phyloP scores from a whole-genome alignment of 31 red algal species.

The Endocladia muricata region DNA sequence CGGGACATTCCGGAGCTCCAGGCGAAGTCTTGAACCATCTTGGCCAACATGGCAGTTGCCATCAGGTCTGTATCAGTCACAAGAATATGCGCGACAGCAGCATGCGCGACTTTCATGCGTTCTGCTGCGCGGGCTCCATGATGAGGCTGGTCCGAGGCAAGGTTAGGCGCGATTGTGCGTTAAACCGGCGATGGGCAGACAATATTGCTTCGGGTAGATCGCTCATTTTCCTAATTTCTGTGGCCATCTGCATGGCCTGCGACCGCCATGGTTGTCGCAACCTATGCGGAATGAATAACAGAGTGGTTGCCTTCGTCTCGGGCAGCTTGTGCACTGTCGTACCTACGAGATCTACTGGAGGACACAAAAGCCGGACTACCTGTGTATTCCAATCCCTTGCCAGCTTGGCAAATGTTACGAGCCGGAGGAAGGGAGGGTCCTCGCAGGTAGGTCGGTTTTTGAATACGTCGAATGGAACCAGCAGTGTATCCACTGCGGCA shows the following conservation, averaged over 20 bases:
- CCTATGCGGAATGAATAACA: slow-evolving; percentile 12
- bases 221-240: not conserved
- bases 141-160: not conserved
- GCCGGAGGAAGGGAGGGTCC: not conserved
- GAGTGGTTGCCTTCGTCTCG: not conserved
- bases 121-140: not conserved
- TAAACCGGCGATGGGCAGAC: not conserved
- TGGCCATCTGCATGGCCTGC: not conserved
- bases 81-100: not conserved
- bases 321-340: not conserved
- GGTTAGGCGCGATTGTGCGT: not conserved
- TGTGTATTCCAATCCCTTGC: not conserved
- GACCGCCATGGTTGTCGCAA: not conserved
- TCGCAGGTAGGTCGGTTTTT: not conserved
- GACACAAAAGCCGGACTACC: slow-evolving; percentile 2
- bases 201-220: not conserved
- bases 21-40: not conserved
- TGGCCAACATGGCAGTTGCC: not conserved
- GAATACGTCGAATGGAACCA: slow-evolving; percentile 5
- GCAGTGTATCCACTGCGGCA: slow-evolving; percentile 6
- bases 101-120: not conserved
- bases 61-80: not conserved
- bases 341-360: slow-evolving; percentile 8
- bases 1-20: not conserved
- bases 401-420: not conserved